phyloP scores from a whole-genome alignment of 805 yeast species.

The Kodamaea hsintzibuensis region DNA sequence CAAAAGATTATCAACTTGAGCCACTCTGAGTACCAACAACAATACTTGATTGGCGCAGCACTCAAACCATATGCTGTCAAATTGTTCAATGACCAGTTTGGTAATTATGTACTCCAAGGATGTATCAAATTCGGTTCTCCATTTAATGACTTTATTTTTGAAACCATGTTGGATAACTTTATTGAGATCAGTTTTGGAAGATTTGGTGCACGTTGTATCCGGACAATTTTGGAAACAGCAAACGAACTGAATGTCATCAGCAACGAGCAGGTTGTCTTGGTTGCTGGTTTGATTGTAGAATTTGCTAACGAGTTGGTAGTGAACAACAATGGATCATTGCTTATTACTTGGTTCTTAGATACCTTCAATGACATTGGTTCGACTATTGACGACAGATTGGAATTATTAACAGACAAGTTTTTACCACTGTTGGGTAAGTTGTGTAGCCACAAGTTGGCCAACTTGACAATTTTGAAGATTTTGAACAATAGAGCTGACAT shows the following conservation, averaged over 20 bases:
- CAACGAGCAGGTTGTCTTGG: slow-evolving; percentile 64
- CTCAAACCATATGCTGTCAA: slow-evolving; percentile 81
- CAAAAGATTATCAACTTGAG: slow-evolving; percentile 84
- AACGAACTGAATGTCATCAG: slow-evolving; percentile 45
- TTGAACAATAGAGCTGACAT: slow-evolving; percentile 68
- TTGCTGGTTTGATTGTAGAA: slow-evolving; percentile 75
- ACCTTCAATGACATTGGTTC: slow-evolving; percentile 44
- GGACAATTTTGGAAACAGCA: slow-evolving; percentile 88
- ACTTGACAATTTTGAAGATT: slow-evolving; percentile 77
- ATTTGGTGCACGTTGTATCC: slow-evolving; percentile 91
- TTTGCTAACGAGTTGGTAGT: slow-evolving; percentile 78
- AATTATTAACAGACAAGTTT: slow-evolving; percentile 61
- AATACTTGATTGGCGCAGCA: slow-evolving; percentile 63
- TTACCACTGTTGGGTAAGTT: slow-evolving; percentile 61
- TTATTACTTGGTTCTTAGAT: slow-evolving; percentile 93
- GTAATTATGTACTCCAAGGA: slow-evolving; percentile 94
- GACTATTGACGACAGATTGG: slow-evolving; percentile 55
- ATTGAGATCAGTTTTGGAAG: slow-evolving; percentile 82
- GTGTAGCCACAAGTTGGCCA: slow-evolving; percentile 82
- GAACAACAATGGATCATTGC: slow-evolving; percentile 83
- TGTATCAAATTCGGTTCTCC: slow-evolving; percentile 89
- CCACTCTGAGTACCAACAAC: slow-evolving; percentile 47
- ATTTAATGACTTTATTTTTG: slow-evolving; percentile 86
- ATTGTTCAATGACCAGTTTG: slow-evolving; percentile 91
- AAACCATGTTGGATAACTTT: slow-evolving; percentile 74